Percentiles rank a stretch among this genome's conserved stretches.
These are phyloP conservation scores for Coniferiporia weirii DNA, from an alignment of 1,284 basidiomycete species.

Conservation along the genomic window DNA sequence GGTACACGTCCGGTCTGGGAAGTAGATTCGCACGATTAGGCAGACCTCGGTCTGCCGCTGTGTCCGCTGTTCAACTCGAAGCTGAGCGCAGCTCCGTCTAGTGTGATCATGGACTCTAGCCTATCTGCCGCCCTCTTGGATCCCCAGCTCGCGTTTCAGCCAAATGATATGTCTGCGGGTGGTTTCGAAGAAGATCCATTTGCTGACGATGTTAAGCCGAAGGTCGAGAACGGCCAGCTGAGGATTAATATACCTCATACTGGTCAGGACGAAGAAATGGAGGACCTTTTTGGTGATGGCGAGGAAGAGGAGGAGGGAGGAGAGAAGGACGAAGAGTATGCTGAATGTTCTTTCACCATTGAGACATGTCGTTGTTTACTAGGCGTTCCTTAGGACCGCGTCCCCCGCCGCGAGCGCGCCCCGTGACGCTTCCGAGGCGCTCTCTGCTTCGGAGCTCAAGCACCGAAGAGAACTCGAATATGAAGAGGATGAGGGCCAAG, in stretches of 20 bases:
- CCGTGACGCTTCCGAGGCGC: constrained; percentile 54
- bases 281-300: constrained; percentile 76
- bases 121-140: background rate
- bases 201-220: background rate
- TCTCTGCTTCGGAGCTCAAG: constrained; percentile 66
- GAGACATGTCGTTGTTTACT: constrained; percentile 1
- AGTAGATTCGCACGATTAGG: too few species aligned
- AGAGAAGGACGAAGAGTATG: background rate
- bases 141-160: background rate
- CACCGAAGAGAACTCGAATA: constrained; percentile 72
- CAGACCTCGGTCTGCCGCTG: background rate
- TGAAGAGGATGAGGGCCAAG: constrained; percentile 68
- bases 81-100: background rate
- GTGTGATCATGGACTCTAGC: background rate
- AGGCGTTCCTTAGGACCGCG: constrained; percentile 23
- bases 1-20: too few species aligned
- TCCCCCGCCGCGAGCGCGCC: constrained; percentile 24
- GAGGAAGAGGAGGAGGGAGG: constrained; percentile 41
- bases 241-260: constrained; percentile 10
- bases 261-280: constrained; percentile 57
- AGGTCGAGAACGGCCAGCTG: background rate
- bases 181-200: background rate
- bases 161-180: background rate
- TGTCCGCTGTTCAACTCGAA: background rate
- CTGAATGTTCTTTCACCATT: background rate